Base-by-base conservation (phyloP, 2,329 filamentous ascomycete genomes). In the Mollisiaceae sp. region DNA sequence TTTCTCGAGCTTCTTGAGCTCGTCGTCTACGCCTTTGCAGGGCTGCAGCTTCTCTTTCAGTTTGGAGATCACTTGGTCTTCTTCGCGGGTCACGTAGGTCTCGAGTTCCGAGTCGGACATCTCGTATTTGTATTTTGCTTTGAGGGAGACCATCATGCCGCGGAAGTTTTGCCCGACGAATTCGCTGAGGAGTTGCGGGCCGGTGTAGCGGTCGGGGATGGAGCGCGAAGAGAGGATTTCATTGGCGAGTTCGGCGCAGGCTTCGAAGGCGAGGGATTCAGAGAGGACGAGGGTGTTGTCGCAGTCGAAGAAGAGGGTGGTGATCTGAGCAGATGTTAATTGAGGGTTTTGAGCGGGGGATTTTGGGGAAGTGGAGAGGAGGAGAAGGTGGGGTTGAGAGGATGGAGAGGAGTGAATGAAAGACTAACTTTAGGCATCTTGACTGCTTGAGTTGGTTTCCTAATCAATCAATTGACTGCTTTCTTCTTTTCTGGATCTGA, bases 101-200 rank as follows among this genome's bases (percentile, higher is more conserved):
- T 95, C 89, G 65, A 93, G 79, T 75, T 96, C 91, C 1, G 86
- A 87, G 22, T 83, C 78, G 32, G 79, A 73, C 79, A 97, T 86
- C 61, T 84, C 80, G 79, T 97, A 94, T 79, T 84, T 83, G 83
- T 92, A 89, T 79, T 91, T 90, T 78, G 87, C 81, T 79, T 93
- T 89, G 67, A 97, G 87, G 67, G 87, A 88, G 65, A 82, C 79
- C 80, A 97, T 89, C 92, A 97, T 97, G 79, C 92, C 92, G 72
- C 93, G 92, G 86, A 97, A 97, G 85, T 96, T 97, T 78, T 95
- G 91, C 74, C 94, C 93, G 73, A 97, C 92, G 75, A 96, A 97
- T 81, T 97, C 91, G 72, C 84, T 82, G 80, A 97, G 91, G 69
- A 97, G 89, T 66, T 88, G 84, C 57, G 89, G 86, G 75, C 91